Evolutionary conservation across 768 basidiomycete species (phyloP), one percentile per base, ranked within the genome.

Genomic region (Neoboletus subvelutipes): DNA sequence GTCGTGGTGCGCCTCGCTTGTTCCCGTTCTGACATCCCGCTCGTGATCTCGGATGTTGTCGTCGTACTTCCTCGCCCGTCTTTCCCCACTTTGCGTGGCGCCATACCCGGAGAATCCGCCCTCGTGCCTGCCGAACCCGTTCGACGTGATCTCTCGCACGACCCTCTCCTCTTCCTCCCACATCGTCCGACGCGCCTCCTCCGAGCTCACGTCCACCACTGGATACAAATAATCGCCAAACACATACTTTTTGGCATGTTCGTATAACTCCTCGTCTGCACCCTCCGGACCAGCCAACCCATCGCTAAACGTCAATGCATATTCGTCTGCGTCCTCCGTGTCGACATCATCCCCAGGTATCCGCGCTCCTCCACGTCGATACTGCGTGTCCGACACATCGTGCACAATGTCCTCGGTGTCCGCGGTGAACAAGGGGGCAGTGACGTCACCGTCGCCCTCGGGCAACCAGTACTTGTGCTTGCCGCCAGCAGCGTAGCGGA

Each of bases 391-490:
- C 3, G 82, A 79, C 3, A 83, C 84, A 17, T 83, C 74, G 63
- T 89, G 88, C 18, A 92, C 81, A 6, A 87, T 80, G 57, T 80
- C 75, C 13, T 82, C 83, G 0, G 79, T 84, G 42, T 95, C 84
- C 43, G 77, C 73, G 3, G 79, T 74, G 26, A 93, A 76, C 17
- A 96, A 73, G 7, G 94, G 94, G 5, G 93, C 90, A 60, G 84
- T 83, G 9, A 86, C 83, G 54, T 86, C 87, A 41, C 83, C 78
- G 2, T 62, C 65, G 3, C 65, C 67, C 48, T 81, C 84, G 0
- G 95, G 94, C 10, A 99, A 78, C 97, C 97, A 99, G 72, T 99
- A 99, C 74, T 99, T 99, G 55, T 80, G 79, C 68, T 85, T 83
- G 1, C 96, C 97, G n/a, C 94, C 94, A 53, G 88, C 83, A 46